These are phyloP conservation scores for Bothriochloa decipiens DNA, from an alignment of 176 grass and related monocot species.

Conservation along the genomic window DNA sequence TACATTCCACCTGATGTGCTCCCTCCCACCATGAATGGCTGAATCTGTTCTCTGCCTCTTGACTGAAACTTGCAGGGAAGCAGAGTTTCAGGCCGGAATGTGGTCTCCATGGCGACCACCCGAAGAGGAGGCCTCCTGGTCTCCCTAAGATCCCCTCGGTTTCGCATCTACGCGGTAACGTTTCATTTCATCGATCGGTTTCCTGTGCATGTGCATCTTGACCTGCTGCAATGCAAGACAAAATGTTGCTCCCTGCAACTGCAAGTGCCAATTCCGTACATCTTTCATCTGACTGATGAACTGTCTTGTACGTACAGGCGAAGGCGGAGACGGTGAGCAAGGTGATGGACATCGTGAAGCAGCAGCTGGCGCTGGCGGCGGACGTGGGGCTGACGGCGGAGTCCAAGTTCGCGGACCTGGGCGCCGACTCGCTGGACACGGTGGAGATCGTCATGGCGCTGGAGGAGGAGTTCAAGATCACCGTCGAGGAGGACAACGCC, in stretches of 20 bases:
- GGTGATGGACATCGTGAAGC: slow-evolving; percentile 77
- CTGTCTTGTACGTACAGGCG: slow-evolving; percentile 25
- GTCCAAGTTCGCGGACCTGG: slow-evolving; percentile 66
- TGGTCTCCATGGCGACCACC: slow-evolving; percentile 40
- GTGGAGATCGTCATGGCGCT: slow-evolving; percentile 92
- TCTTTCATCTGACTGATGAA: no score
- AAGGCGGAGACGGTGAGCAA: slow-evolving; percentile 76
- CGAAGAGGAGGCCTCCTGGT: slow-evolving; percentile 32
- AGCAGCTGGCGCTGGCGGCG: slow-evolving; percentile 68
- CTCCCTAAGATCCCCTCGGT: slow-evolving; percentile 36
- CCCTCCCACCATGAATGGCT: no score
- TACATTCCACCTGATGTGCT: no score
- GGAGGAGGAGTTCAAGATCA: slow-evolving; percentile 81
- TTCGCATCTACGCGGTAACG: slow-evolving; percentile 60
- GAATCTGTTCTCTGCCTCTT: neutral
- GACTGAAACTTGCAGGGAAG: slow-evolving; percentile 48
- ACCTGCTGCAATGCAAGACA: neutral
- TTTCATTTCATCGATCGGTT: neutral
- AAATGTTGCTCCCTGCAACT: no score
- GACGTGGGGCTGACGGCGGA: slow-evolving; percentile 52
- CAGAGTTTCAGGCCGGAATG: slow-evolving; percentile 29
- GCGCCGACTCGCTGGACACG: slow-evolving; percentile 87
- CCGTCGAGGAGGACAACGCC: slow-evolving; percentile 76
- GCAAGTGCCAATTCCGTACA: no score
- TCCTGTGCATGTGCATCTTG: neutral